Evolutionary conservation across 225 moss, liverwort and hornwort genomes (phyloP).

Genomic region (Marchantia paleacea): DNA sequence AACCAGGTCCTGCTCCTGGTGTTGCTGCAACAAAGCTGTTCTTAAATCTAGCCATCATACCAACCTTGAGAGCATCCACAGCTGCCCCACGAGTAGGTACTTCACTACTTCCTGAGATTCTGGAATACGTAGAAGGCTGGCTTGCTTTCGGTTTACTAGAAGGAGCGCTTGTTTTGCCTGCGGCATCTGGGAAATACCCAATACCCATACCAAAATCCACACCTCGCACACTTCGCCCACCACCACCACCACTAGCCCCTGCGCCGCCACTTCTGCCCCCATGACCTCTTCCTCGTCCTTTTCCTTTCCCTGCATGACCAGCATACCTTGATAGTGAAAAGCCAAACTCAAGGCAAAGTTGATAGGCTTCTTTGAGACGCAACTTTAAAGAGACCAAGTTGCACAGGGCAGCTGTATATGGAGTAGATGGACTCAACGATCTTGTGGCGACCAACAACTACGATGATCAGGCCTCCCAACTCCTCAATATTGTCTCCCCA

Average conservation of each 20-base stretch:
- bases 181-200: slow-evolving; percentile 78
- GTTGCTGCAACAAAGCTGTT: slow-evolving; percentile 91
- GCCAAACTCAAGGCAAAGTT: background rate
- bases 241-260: slow-evolving; percentile 46
- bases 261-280: slow-evolving; percentile 51
- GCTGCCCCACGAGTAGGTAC: slow-evolving; percentile 59
- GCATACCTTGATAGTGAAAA: background rate
- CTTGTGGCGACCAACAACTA: too few species aligned
- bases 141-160: slow-evolving; percentile 30
- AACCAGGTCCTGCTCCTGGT: slow-evolving; percentile 48
- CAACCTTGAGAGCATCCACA: slow-evolving; percentile 72
- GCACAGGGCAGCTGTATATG: too few species aligned
- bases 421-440: background rate
- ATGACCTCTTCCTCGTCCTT: slow-evolving; percentile 62
- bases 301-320: slow-evolving; percentile 37
- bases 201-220: slow-evolving; percentile 98
- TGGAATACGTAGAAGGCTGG: slow-evolving; percentile 38
- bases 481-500: too few species aligned
- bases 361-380: background rate
- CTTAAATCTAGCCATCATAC: slow-evolving; percentile 98
- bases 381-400: background rate
- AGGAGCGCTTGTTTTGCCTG: slow-evolving; percentile 46
- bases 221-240: slow-evolving; percentile 92
- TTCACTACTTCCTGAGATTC: slow-evolving; percentile 46
- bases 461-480: background rate